Evolutionary conservation across 148 eudicot species (phyloP), one percentile per base, ranked within the genome.

Genomic region (Dianthus caryophyllus): DNA sequence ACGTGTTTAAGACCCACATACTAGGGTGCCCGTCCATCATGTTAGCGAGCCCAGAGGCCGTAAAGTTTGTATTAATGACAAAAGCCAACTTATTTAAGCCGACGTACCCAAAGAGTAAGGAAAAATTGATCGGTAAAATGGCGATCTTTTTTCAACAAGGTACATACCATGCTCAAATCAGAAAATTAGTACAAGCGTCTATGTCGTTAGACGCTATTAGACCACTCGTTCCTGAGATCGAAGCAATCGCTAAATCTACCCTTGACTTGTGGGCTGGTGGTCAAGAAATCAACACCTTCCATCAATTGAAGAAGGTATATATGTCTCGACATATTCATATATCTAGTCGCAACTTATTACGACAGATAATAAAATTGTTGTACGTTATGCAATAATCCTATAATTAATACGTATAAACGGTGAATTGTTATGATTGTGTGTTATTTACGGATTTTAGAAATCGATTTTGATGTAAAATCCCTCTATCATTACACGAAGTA

Each of bases 121-220:
- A 86, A 79, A 83, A 48, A 49, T 56, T 91, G 79, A 86, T 91
- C 20, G 97, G 97, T 43, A 75, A 89, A 21, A 66, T 73, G 2
- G 97, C 97, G 0, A 80, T 91, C 9, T 91, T 91, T 74, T 91
- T 83, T 58, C 96, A 88, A 76, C 87, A 88, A 68, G 97, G 97
- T 43, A 43, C 71, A 24, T 79, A 79, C 66, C 97, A 91, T 76
- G 38, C 73, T 74, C 79, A 64, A 33, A 55, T 91, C 3, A 71
- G 90, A 74, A 91, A 86, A 59, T 18, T 83, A 24, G 84, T 83
- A 51, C 87, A 80, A 66, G 15, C 76, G 21, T 74, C 87, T 44
- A 59, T 80, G 20, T 80, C 82, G 11, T 59, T 71, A 0, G 78
- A 76, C 9, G 21, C 73, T 13, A 65, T 83, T 47, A 76, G 69